phyloP scores from a whole-genome alignment of 2,329 filamentous ascomycete genomes.

The Phaeoacremonium minimum region DNA sequence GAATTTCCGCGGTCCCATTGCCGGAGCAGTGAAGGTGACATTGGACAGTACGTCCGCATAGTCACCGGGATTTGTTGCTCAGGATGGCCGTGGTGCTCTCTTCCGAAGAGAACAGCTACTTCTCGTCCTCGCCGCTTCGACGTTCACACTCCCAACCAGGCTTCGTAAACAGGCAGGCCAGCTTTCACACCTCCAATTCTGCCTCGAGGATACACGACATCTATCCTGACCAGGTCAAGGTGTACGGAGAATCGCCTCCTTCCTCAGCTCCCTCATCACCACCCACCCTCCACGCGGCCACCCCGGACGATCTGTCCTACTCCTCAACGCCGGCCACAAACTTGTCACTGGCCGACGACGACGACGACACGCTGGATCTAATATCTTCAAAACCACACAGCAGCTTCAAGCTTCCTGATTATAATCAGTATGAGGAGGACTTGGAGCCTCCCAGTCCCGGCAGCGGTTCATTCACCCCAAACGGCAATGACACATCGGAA shows the following conservation, averaged over 20 bases:
- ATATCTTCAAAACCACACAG: too few species aligned
- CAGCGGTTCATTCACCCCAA: slow-evolving; percentile 44
- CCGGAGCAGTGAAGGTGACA: slow-evolving; percentile 18
- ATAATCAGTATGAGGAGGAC: slow-evolving; percentile 43
- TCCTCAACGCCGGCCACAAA: slow-evolving; percentile 61
- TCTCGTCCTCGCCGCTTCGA: slow-evolving; percentile 47
- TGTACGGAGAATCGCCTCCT: slow-evolving; percentile 39
- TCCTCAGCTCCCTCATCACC: slow-evolving; percentile 57
- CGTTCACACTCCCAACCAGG: slow-evolving; percentile 59
- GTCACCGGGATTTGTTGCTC: slow-evolving; percentile 12
- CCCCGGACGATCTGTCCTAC: slow-evolving; percentile 51
- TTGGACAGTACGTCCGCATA: slow-evolving; percentile 17
- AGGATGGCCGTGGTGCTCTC: slow-evolving; percentile 53
- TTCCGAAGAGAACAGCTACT: slow-evolving; percentile 54
- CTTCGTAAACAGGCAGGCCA: slow-evolving; percentile 39
- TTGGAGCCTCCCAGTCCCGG: slow-evolving; percentile 48
- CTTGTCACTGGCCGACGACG: slow-evolving; percentile 56
- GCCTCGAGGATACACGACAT: slow-evolving; percentile 40
- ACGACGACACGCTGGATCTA: too few species aligned
- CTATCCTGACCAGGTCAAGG: slow-evolving; percentile 36
- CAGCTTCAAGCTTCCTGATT: slow-evolving; percentile 40
- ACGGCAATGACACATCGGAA: slow-evolving; percentile 47
- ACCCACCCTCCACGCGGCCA: slow-evolving; percentile 44
- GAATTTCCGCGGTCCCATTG: slow-evolving; percentile 10
- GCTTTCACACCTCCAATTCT: slow-evolving; percentile 40